Conservation (phyloP, 208 protist species). For the Trypanosoma theileri region DNA sequence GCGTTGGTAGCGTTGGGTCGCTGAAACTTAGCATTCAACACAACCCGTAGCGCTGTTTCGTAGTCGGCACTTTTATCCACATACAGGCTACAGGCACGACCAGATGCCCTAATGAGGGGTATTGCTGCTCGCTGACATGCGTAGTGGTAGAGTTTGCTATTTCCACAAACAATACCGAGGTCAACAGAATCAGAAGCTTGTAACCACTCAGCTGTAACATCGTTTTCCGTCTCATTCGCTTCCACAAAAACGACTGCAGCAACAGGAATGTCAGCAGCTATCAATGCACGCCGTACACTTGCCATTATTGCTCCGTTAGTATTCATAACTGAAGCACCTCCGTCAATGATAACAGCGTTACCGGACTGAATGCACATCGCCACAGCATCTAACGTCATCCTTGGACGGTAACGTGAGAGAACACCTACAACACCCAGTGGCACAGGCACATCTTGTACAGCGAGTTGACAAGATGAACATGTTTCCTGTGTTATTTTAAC, state of each 20-base stretch:
- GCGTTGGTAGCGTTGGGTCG: slow-evolving; percentile 44
- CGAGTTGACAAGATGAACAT: slow-evolving; percentile 13
- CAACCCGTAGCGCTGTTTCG: slow-evolving; percentile 44
- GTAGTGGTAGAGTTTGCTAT: slow-evolving; percentile 50
- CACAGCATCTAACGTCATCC: slow-evolving; percentile 49
- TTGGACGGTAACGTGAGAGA: slow-evolving; percentile 53
- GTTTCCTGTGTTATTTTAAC: neutral
- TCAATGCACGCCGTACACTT: slow-evolving; percentile 34
- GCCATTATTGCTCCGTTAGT: slow-evolving; percentile 44
- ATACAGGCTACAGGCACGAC: slow-evolving; percentile 53
- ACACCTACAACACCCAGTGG: slow-evolving; percentile 56
- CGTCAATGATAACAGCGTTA: slow-evolving; percentile 58
- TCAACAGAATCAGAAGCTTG: slow-evolving; percentile 43
- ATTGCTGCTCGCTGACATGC: slow-evolving; percentile 39
- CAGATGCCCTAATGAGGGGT: slow-evolving; percentile 48
- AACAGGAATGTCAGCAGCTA: slow-evolving; percentile 33
- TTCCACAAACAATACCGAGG: slow-evolving; percentile 54
- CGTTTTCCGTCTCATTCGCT: slow-evolving; percentile 35
- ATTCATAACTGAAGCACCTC: slow-evolving; percentile 39
- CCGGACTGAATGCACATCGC: slow-evolving; percentile 52
- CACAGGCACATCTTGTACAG: slow-evolving; percentile 46
- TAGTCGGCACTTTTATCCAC: slow-evolving; percentile 57
- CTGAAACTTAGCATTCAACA: slow-evolving; percentile 59
- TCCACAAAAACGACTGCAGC: slow-evolving; percentile 48
- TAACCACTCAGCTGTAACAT: slow-evolving; percentile 43